Evolutionary conservation across 768 basidiomycete species (phyloP).

Genomic region (Lentinus tigrinus): DNA sequence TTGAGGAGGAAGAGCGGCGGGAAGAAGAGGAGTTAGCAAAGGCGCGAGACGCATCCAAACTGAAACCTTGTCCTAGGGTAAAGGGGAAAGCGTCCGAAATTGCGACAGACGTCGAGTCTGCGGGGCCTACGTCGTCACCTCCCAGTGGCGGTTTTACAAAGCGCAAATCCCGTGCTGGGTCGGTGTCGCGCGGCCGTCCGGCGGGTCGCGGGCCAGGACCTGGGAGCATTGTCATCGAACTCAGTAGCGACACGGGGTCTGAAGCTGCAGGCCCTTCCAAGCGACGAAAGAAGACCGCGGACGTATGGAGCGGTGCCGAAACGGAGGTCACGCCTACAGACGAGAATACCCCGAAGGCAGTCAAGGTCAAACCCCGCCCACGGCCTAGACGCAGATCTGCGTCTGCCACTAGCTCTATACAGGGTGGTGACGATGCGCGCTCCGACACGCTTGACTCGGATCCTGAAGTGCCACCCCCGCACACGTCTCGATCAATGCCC

Average conservation of each 20-base stretch:
- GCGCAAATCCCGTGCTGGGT: not conserved
- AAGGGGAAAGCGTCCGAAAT: not conserved
- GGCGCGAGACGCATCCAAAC: not conserved
- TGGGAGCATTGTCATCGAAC: not conserved
- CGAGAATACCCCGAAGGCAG: not conserved
- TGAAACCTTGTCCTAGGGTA: not conserved
- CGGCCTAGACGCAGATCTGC: not conserved
- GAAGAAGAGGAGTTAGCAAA: slow-evolving; percentile 16
- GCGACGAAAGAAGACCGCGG: not conserved
- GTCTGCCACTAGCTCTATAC: not conserved
- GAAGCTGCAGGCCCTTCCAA: not conserved
- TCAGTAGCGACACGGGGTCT: slow-evolving; percentile 11
- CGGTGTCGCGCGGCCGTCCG: not conserved
- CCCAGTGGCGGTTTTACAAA: not conserved
- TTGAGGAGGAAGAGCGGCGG: slow-evolving; percentile 38
- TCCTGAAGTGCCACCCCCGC: not conserved
- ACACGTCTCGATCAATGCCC: not conserved
- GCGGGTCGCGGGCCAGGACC: not conserved
- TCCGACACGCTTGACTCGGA: not conserved
- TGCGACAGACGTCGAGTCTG: slow-evolving; percentile 1
- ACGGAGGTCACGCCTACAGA: not conserved
- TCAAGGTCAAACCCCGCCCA: not conserved
- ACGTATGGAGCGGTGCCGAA: not conserved
- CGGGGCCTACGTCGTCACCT: slow-evolving; percentile 1
- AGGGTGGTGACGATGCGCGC: not conserved